Evolutionary conservation across 1,284 basidiomycete genomes (phyloP).

Genomic region (Thecaphora thlaspeos): DNA sequence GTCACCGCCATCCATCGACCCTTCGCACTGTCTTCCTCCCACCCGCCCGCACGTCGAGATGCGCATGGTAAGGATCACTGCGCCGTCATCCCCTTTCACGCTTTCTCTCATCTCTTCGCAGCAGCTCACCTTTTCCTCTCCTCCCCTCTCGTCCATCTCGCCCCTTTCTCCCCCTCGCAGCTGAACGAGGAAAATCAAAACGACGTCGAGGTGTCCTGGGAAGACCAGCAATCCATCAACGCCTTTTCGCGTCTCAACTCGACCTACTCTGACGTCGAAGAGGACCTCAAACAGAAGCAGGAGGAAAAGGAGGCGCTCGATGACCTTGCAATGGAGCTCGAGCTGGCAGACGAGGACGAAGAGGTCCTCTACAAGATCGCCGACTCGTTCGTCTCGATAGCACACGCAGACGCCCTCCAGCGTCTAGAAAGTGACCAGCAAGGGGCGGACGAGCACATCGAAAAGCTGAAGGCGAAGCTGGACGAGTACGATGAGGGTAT

Average conservation of each 20-base stretch:
- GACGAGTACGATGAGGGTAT: slow-evolving; percentile 78
- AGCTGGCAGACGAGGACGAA: slow-evolving; percentile 60
- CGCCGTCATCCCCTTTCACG: no score
- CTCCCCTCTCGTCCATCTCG: no score
- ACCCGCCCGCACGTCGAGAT: slow-evolving; percentile 8
- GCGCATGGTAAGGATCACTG: slow-evolving; percentile 40
- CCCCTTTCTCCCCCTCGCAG: no score
- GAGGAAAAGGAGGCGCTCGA: slow-evolving; percentile 91
- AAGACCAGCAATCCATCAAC: slow-evolving; percentile 92
- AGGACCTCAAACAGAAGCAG: slow-evolving; percentile 71
- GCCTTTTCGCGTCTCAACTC: slow-evolving; percentile 88
- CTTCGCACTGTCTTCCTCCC: neutral
- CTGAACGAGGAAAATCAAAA: slow-evolving; percentile 60
- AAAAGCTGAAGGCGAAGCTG: slow-evolving; percentile 64
- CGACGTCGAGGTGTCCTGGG: slow-evolving; percentile 84
- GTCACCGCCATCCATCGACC: no score
- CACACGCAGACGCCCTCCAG: slow-evolving; percentile 70
- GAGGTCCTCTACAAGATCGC: slow-evolving; percentile 77
- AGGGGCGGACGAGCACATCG: slow-evolving; percentile 66
- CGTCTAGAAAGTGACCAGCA: slow-evolving; percentile 73
- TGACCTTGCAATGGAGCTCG: slow-evolving; percentile 80
- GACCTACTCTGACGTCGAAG: slow-evolving; percentile 71
- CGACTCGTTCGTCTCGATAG: slow-evolving; percentile 81
- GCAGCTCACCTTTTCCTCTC: no score
- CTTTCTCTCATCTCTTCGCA: no score